phyloP scores from a whole-genome alignment of 805 yeast genomes.

The Metschnikowia sp. region DNA sequence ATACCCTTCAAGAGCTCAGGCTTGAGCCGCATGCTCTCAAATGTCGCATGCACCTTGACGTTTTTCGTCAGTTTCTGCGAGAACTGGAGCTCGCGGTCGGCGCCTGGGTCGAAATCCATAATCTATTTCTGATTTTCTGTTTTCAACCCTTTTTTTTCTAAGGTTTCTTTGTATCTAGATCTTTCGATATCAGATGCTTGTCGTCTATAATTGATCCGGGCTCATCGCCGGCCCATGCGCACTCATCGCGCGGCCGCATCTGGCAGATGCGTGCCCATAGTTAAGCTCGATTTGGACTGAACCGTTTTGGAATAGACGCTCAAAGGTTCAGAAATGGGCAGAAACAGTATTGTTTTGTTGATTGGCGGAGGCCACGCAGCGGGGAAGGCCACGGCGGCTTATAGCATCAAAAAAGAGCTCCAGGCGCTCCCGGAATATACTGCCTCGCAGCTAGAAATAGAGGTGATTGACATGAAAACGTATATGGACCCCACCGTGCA shows the following conservation, averaged over 20 bases:
- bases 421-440: constrained; percentile 9
- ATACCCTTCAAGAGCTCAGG: constrained; percentile 49
- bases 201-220: neutral
- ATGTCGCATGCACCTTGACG: constrained; percentile 48
- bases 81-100: constrained; percentile 55
- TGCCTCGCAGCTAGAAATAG: constrained; percentile 19
- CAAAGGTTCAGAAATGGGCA: neutral
- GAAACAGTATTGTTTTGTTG: constrained; percentile 35
- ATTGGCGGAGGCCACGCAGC: constrained; percentile 64
- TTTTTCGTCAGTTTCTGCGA: constrained; percentile 48
- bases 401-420: constrained; percentile 31
- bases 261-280: neutral
- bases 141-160: too few relatives aligned
- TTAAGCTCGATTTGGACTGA: neutral
- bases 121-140: neutral
- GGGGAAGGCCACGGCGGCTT: constrained; percentile 45
- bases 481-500: constrained; percentile 23
- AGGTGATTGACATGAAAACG: constrained; percentile 44
- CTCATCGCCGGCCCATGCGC: constrained; percentile 1
- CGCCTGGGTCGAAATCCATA: constrained; percentile 54
- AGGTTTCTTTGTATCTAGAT: too few relatives aligned
- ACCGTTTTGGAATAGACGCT: too few relatives aligned
- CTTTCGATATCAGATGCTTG: too few relatives aligned
- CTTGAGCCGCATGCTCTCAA: constrained; percentile 41
- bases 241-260: neutral